phyloP scores from a whole-genome alignment of 139 green algal species.

The Monoraphidium neglectum region DNA sequence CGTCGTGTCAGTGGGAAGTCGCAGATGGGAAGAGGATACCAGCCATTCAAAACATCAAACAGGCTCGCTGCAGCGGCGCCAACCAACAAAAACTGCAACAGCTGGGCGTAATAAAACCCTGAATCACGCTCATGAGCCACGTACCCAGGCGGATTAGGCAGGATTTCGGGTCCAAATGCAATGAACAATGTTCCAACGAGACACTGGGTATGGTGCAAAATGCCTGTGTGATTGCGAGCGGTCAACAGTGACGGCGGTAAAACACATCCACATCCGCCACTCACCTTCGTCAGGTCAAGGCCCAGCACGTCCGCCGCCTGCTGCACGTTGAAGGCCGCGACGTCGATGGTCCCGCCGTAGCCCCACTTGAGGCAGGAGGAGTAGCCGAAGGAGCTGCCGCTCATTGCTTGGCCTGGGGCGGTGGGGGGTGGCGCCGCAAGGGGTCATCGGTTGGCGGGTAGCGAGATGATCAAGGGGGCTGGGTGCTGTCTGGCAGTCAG shows the following conservation, averaged over 20 bases:
- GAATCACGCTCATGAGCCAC: too few relatives aligned
- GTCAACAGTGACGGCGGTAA: too few relatives aligned
- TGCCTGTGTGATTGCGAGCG: too few relatives aligned
- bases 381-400: slow-evolving; percentile 20
- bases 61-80: too few relatives aligned
- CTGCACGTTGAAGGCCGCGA: slow-evolving; percentile 16
- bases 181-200: too few relatives aligned
- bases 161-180: too few relatives aligned
- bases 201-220: too few relatives aligned
- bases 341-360: slow-evolving; percentile 26
- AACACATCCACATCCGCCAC: too few relatives aligned
- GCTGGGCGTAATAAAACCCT: too few relatives aligned
- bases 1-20: not conserved
- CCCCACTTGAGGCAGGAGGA: slow-evolving; percentile 34
- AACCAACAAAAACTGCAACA: too few relatives aligned
- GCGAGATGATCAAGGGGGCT: slow-evolving; percentile 16
- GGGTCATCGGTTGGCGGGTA: slow-evolving; percentile 18
- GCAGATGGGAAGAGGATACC: not conserved
- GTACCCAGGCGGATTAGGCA: too few relatives aligned
- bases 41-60: too few relatives aligned
- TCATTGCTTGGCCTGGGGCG: not conserved
- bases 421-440: not conserved
- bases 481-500: not conserved
- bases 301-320: slow-evolving; percentile 24
- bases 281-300: slow-evolving; percentile 21